Percentiles rank a stretch among this genome's conserved stretches.
phyloP scores from a whole-genome alignment of 805 yeast species.

The Metschnikowia noctiluminum region DNA sequence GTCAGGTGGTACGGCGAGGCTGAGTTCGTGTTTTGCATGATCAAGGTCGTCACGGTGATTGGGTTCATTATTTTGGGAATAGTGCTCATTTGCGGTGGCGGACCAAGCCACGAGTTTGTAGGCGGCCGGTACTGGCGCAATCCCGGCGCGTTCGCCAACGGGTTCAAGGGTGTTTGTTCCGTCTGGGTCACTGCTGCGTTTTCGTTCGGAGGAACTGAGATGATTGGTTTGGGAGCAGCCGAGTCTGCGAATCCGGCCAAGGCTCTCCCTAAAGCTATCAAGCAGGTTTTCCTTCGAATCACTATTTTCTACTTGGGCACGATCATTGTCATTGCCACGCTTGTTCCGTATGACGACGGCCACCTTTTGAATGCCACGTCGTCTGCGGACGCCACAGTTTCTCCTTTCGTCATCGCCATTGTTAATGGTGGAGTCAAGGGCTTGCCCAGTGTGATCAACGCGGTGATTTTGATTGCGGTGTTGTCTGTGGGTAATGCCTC shows the following conservation, averaged over 20 bases:
- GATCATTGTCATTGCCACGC: slow-evolving; percentile 37
- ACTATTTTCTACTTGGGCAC: slow-evolving; percentile 40
- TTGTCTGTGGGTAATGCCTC: slow-evolving; percentile 43
- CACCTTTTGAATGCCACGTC: slow-evolving; percentile 20
- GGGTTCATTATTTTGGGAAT: slow-evolving; percentile 58
- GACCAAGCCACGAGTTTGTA: slow-evolving; percentile 33
- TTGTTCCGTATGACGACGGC: slow-evolving; percentile 33
- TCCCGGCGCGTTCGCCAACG: slow-evolving; percentile 36
- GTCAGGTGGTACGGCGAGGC: slow-evolving; percentile 45
- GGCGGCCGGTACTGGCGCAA: slow-evolving; percentile 38
- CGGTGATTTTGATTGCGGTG: slow-evolving; percentile 37
- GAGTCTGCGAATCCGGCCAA: slow-evolving; percentile 37
- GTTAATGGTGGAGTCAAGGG: slow-evolving; percentile 38
- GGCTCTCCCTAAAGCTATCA: slow-evolving; percentile 41
- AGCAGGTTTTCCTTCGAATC: slow-evolving; percentile 42
- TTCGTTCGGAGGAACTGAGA: slow-evolving; percentile 42
- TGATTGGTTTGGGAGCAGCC: slow-evolving; percentile 38
- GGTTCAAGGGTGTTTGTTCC: slow-evolving; percentile 37
- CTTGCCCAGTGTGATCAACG: slow-evolving; percentile 42
- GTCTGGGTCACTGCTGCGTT: slow-evolving; percentile 41
- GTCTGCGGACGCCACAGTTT: slow-evolving; percentile 32
- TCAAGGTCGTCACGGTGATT: slow-evolving; percentile 60
- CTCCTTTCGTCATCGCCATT: slow-evolving; percentile 45
- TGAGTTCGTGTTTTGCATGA: slow-evolving; percentile 60
- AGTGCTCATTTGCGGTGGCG: slow-evolving; percentile 50